phyloP scores from a whole-genome alignment of 2,329 filamentous ascomycete genomes.

The Fusarium drepaniforme region DNA sequence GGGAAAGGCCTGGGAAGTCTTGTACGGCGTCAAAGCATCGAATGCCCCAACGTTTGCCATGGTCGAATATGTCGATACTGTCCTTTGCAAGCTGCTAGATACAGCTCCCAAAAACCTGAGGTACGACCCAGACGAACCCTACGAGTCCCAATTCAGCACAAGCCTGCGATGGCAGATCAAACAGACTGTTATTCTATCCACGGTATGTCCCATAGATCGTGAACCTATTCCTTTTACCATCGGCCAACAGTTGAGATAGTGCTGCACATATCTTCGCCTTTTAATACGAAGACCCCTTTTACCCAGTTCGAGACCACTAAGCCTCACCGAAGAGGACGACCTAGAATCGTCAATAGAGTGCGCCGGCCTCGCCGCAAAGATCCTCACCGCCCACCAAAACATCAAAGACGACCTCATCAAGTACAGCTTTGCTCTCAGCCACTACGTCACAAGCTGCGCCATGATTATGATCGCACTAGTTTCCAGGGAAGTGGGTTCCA shows the following conservation, averaged over 20 bases:
- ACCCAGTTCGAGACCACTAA: background rate
- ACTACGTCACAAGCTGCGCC: constrained; percentile 35
- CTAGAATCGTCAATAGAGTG: constrained; percentile 23
- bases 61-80: constrained; percentile 29
- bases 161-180: constrained; percentile 27
- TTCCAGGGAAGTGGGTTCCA: constrained; percentile 20
- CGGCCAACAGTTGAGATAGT: constrained; percentile 2
- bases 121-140: constrained; percentile 7
- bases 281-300: constrained; percentile 27
- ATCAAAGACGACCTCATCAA: constrained; percentile 28
- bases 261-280: constrained; percentile 31
- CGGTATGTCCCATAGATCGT: background rate
- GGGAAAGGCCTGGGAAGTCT: constrained; percentile 32
- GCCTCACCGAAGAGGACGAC: constrained; percentile 25
- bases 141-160: constrained; percentile 20
- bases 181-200: constrained; percentile 19
- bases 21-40: constrained; percentile 27
- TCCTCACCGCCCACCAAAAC: constrained; percentile 24
- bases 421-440: constrained; percentile 30
- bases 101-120: constrained; percentile 10
- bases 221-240: background rate
- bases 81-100: constrained; percentile 15
- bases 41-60: constrained; percentile 17
- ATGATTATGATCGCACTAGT: constrained; percentile 33
- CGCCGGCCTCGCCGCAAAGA: constrained; percentile 25